Base-by-base conservation (phyloP, 768 basidiomycete genomes). In the Macrolepiota fuliginosa region DNA sequence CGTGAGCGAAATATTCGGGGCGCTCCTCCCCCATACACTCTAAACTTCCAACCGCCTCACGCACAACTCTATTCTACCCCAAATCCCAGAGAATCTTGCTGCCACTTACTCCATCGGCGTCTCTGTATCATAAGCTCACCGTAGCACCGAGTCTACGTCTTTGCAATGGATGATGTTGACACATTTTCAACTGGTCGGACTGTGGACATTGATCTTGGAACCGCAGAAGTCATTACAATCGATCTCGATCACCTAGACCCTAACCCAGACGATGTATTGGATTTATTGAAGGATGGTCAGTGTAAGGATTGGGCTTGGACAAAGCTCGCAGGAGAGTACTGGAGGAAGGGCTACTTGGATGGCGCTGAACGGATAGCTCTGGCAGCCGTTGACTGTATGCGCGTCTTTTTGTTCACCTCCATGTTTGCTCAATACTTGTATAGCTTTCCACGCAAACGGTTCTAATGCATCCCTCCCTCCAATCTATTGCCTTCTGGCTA, bases 211-310 rank as follows among this genome's bases (percentile, higher is more conserved):
- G 91, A 92, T 68, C 80, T 92, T 4, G 88, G 88, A 39, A 85
- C 88, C 6, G 89, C 91, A 73, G 94, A 96, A 74, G 84, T 92
- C 69, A 90, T 96, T 62, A 90, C 91, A 22, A 88, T 98, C 62
- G 92, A 96, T 78, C 83, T 98, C 40, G 91, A 92, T 77, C 80
- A 89, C 67, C 87, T 98, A 54, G 90, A 92, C 72, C 86, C 87
- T 3, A 87, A 85, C 68, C 86, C 89, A 6, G 86, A 89, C 63
- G 89, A 91, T 63, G 85, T 93, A 1, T 76, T 90, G 53, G 87
- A 90, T 66, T 72, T 95, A 3, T 71, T 95, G 52, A 83, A 81
- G 61, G 87, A 91, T 32, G 89, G 88, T 0, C 84, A 87, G 58
- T 91, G 89, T 58, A 85, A 78, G 62, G 85, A 86, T 17, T 85